Base-by-base conservation (phyloP, 2,329 filamentous ascomycete genomes). In the Phialophora chinensis region DNA sequence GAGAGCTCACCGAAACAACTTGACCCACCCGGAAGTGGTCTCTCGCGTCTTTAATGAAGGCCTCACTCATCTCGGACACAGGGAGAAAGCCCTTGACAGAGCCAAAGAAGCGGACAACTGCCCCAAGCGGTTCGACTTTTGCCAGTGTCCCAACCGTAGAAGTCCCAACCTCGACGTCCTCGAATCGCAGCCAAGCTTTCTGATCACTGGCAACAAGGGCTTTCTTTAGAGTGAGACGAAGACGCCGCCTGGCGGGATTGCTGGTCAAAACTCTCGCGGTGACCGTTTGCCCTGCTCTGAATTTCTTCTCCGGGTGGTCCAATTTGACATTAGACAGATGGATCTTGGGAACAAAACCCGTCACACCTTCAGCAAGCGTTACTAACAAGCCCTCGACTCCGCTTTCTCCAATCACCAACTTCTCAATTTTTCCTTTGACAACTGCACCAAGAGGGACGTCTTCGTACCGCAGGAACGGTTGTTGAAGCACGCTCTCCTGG, bases 61-160 rank as follows among this genome's bases (percentile, higher is more conserved):
- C 93, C 77, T 99, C 95, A 76, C 95, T 98, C 95, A 99, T 99
- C 79, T 99, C 94, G 1, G 91, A 91, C 0, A 96, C 89, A 1
- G 95, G 95, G 62, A 99, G 84, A 81, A 96, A 99, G 8, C 91
- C 96, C 71, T 88, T 87, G 23, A 99, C 83, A 8, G 84, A 80
- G 20, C 92, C 92, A 74, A 96, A 99, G 79, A 98, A 99, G 75
- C 96, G 92, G 61, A 99, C 90, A 20, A 94, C 87, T 11, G 95
- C 95, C 66, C 95, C 95, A 61, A 88, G 87, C 3, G 86, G 80
- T 64, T 92, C 83, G 11, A 99, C 83, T 70, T 91, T 96, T 71
- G 96, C 85, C 70, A 99, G 90, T 0, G 93, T 97, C 65, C 94
- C 95, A 7, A 91, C 91, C 38, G 90, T 89, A 74, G 94, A 91